Evolutionary conservation across 1,284 basidiomycete species (phyloP).

Genomic region (Anthracocystis walkeri): DNA sequence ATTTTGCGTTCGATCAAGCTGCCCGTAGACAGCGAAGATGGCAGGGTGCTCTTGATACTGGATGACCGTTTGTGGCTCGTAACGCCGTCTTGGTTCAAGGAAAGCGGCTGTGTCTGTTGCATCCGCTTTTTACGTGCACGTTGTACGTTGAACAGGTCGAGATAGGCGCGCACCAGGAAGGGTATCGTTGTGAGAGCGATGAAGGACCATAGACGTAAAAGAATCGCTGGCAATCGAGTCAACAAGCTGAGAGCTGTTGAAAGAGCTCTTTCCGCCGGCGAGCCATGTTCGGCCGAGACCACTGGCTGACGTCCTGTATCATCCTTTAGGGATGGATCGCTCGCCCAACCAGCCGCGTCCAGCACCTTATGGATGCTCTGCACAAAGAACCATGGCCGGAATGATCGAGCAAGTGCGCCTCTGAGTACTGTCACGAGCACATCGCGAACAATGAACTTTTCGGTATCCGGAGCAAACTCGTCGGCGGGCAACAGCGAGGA

Average conservation of each 20-base stretch:
- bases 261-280: not conserved
- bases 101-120: conserved; percentile 5
- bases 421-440: conserved; percentile 47
- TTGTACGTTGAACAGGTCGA: conserved; percentile 50
- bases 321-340: conserved; percentile 5
- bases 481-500: conserved; percentile 43
- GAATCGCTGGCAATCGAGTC: conserved; percentile 19
- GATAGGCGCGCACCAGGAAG: conserved; percentile 31
- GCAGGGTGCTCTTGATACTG: conserved; percentile 9
- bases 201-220: conserved; percentile 34
- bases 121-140: conserved; percentile 24
- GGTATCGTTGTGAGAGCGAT: conserved; percentile 27
- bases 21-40: conserved; percentile 28
- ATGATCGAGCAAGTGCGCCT: conserved; percentile 33
- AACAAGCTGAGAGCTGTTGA: conserved; percentile 5
- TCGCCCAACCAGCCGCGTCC: conserved; percentile 32
- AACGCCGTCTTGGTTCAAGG: not conserved
- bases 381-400: conserved; percentile 51
- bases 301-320: not conserved
- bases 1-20: conserved; percentile 43
- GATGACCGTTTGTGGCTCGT: conserved; percentile 7
- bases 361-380: conserved; percentile 50
- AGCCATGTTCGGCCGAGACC: not conserved
- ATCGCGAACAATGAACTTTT: conserved; percentile 51
- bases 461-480: conserved; percentile 46